phyloP scores from a whole-genome alignment of 805 yeast genomes.

The Candida quercuum region DNA sequence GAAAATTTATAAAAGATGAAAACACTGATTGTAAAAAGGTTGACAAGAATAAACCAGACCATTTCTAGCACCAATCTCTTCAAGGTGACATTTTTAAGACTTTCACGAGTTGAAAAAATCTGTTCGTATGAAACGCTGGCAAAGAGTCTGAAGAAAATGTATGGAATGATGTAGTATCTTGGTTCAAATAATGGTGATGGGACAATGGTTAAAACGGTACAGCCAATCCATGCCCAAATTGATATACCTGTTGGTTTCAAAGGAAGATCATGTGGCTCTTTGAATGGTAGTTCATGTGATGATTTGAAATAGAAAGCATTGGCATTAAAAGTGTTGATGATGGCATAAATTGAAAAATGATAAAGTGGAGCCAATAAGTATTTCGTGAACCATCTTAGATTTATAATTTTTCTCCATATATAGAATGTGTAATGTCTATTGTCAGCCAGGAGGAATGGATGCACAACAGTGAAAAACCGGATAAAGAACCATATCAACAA shows the following conservation, averaged over 20 bases:
- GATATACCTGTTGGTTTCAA: conserved; percentile 39
- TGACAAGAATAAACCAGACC: conserved; percentile 54
- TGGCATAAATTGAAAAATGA: conserved; percentile 48
- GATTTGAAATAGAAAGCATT: conserved; percentile 31
- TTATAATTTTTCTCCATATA: conserved; percentile 63
- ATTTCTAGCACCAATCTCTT: conserved; percentile 48
- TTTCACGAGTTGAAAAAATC: conserved; percentile 13
- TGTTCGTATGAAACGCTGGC: conserved; percentile 35
- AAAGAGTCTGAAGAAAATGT: conserved; percentile 65
- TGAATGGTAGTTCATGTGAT: conserved; percentile 31
- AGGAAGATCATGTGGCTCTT: conserved; percentile 29
- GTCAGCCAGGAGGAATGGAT: conserved; percentile 90
- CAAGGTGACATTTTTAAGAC: conserved; percentile 17
- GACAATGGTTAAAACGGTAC: conserved; percentile 56
- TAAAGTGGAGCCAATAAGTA: conserved; percentile 59
- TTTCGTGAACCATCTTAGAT: conserved; percentile 40
- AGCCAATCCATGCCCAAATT: conserved; percentile 44
- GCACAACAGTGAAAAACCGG: conserved; percentile 63
- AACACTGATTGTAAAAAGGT: conserved; percentile 44
- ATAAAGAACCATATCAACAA: conserved; percentile 40
- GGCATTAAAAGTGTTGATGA: conserved; percentile 29
- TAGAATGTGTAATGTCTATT: conserved; percentile 93
- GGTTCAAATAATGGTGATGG: conserved; percentile 96
- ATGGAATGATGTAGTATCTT: conserved; percentile 83
- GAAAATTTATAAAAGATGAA: conserved; percentile 58